Base-by-base conservation (phyloP, 768 basidiomycete species). In the Nidula microcarpa region DNA sequence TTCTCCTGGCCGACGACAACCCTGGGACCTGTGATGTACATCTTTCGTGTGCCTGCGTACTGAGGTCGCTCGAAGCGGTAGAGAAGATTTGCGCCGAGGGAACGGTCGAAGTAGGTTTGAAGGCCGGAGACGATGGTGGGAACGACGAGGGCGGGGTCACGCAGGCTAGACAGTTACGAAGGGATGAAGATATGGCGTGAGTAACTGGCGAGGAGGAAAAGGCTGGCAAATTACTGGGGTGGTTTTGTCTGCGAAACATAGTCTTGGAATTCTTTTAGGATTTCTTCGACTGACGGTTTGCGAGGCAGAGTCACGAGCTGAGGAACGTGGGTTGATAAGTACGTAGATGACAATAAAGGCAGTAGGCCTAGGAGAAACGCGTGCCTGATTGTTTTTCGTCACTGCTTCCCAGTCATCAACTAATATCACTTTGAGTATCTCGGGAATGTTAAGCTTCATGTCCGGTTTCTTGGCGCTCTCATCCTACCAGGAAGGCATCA, bases 321-420 rank as follows among this genome's bases (percentile, higher is more conserved):
- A n/a, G 9, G 32, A 17, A 23, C 23, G 23, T 23, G 23, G 23
- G 23, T 30, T 43, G 32, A 18, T 41, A 8, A 18, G 13, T 30
- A 58, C 35, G 44, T 11, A 10, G 36, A 17, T 55, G 14, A 32
- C 16, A 45, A 33, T 30, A 5, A 35, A 50, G 23, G 43, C 34
- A 14, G 11, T 18, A 18, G 50, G 34, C 23, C 13, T 47, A 17
- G 16, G 39, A 48, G 37, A 43, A 23, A 56, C 62, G 70, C 54
- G 23, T 23, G 89, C 96, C 81, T 94, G 90, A 60, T 86, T 85
- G 65, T 94, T 91, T 74, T 97, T 98, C 50, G 97, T 98, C 37
- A 98, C 86, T 4, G 87, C 84, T 69, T 98, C 96, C 97, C 97
- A 99, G 60, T 98, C 97, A 63, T 98, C 94, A 2, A 98, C 94